Evolutionary conservation across 2,329 filamentous ascomycete species (phyloP).

Genomic region (Stagonosporopsis chrysanthemi): DNA sequence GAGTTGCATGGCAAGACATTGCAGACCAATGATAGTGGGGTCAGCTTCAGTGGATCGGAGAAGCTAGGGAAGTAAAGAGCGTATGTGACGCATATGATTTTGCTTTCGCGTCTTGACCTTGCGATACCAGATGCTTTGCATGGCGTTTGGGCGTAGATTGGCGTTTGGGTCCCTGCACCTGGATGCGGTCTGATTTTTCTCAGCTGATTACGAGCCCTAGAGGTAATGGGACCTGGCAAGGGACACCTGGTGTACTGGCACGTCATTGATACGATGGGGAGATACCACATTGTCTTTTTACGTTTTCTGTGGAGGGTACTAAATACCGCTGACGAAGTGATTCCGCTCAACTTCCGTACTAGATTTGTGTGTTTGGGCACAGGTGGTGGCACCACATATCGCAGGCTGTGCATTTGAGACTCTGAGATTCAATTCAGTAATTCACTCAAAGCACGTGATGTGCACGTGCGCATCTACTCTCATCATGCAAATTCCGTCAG

Average conservation of each 20-base stretch:
- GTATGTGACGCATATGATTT: neutral
- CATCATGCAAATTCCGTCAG: too few relatives aligned
- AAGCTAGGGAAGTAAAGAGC: neutral
- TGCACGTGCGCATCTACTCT: too few relatives aligned
- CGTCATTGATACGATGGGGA: neutral
- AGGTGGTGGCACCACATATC: neutral
- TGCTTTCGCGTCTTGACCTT: neutral
- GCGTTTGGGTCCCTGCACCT: neutral
- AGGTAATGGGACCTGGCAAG: neutral
- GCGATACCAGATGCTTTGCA: neutral
- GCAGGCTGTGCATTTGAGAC: neutral
- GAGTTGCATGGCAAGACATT: constrained; percentile 6
- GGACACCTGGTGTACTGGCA: neutral
- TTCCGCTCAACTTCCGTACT: neutral
- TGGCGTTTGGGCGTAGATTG: neutral
- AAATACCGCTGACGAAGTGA: neutral
- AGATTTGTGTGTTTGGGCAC: neutral
- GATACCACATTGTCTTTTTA: neutral
- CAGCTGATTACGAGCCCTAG: neutral
- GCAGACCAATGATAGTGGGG: constrained; percentile 11
- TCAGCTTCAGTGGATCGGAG: constrained; percentile 4
- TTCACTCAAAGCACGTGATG: too few relatives aligned
- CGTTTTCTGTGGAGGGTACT: neutral
- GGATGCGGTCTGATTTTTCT: neutral
- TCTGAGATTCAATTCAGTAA: too few relatives aligned